Conservation (phyloP, 306 rosid species). For the Medicago ruthenica region DNA sequence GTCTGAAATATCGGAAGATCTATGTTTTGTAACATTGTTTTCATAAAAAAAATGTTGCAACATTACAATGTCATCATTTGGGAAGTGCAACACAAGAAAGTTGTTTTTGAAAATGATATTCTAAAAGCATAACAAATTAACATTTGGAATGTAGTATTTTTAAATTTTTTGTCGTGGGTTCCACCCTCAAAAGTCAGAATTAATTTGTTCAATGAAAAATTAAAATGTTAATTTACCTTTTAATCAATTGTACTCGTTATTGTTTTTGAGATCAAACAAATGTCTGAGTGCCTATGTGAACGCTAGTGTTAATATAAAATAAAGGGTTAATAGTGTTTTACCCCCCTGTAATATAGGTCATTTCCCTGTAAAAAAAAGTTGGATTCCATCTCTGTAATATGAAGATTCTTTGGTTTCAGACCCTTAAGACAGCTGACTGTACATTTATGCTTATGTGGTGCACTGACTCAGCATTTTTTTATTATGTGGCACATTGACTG, state of each 20-base stretch:
- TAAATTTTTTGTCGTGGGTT: neutral
- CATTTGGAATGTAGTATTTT: neutral
- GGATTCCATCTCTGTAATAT: no score
- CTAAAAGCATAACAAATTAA: neutral
- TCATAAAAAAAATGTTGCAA: neutral
- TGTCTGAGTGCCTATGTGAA: no score
- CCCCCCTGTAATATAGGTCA: no score
- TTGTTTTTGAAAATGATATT: neutral
- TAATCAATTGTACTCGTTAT: neutral
- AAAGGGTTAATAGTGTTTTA: no score
- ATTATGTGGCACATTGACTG: no score
- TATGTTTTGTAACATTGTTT: conserved; percentile 15
- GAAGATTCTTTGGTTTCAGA: no score
- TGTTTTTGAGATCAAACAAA: no score
- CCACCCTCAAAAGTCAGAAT: neutral
- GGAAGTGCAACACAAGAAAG: neutral
- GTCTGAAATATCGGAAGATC: conserved; percentile 1
- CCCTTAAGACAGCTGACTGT: no score
- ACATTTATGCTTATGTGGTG: no score
- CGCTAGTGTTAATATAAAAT: no score
- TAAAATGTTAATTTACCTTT: neutral
- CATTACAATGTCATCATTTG: neutral
- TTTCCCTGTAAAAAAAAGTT: no score
- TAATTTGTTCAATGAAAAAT: neutral
- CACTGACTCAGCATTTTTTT: no score